Evolutionary conservation across 2,329 filamentous ascomycete species (phyloP).

Genomic region (Raffaelea deltoideospora): DNA sequence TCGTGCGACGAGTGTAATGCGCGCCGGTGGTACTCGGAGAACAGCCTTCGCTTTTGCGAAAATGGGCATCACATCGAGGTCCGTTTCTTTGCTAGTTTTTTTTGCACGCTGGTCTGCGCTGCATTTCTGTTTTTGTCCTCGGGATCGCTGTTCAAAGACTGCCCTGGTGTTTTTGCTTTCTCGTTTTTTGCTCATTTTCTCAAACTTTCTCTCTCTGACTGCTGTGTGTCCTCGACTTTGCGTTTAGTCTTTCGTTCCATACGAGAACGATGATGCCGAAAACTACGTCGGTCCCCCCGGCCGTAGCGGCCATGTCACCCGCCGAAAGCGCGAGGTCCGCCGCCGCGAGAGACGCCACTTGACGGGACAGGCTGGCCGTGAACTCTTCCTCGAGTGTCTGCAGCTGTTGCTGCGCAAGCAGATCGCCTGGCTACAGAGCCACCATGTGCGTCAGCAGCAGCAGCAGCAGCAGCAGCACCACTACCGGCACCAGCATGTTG

Average conservation of each 20-base stretch:
- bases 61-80: constrained; percentile 71
- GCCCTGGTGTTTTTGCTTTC: no score
- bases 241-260: constrained; percentile 41
- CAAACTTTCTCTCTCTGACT: no score
- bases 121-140: no score
- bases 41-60: constrained; percentile 64
- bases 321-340: constrained; percentile 41
- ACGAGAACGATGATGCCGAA: constrained; percentile 49
- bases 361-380: constrained; percentile 51
- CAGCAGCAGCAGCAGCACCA: neutral
- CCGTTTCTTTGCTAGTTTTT: no score
- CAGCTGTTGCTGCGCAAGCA: constrained; percentile 79
- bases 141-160: no score
- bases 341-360: constrained; percentile 41
- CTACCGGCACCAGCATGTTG: constrained; percentile 14
- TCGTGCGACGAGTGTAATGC: constrained; percentile 54
- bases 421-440: constrained; percentile 53
- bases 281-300: constrained; percentile 50
- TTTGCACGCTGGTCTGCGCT: no score
- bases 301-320: constrained; percentile 37
- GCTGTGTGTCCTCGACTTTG: no score
- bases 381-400: constrained; percentile 69
- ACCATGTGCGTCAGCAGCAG: constrained; percentile 39
- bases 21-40: constrained; percentile 55
- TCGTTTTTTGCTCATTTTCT: no score